Conservation (phyloP, 805 yeast genomes). For the Metschnikowia reukaufii region DNA sequence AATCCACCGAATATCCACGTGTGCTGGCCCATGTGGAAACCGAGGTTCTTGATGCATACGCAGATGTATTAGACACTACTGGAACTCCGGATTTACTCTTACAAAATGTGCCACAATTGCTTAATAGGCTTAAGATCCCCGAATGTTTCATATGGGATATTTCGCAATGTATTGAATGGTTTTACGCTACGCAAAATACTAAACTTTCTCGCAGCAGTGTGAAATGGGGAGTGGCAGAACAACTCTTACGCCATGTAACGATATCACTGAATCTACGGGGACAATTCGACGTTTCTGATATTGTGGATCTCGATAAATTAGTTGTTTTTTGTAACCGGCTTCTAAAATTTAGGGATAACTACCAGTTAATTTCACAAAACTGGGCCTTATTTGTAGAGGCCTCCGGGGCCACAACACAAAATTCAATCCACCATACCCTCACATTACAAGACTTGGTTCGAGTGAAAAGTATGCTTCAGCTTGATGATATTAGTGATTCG, state of each 20-base stretch:
- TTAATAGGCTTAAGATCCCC: constrained; percentile 30
- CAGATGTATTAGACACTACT: constrained; percentile 21
- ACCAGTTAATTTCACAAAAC: constrained; percentile 25
- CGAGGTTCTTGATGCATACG: constrained; percentile 37
- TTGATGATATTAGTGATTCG: constrained; percentile 35
- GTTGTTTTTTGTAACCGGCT: constrained; percentile 28
- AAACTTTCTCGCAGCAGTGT: constrained; percentile 11
- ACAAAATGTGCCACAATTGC: constrained; percentile 26
- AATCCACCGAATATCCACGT: constrained; percentile 12
- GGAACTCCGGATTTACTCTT: constrained; percentile 31
- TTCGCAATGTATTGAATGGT: constrained; percentile 31
- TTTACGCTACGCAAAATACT: constrained; percentile 27
- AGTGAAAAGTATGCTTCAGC: constrained; percentile 29
- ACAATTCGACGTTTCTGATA: constrained; percentile 31
- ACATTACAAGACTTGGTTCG: constrained; percentile 24
- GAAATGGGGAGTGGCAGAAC: constrained; percentile 28
- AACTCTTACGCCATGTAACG: constrained; percentile 31
- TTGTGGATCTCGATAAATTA: constrained; percentile 43
- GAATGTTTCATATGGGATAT: constrained; percentile 34
- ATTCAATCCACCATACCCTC: not conserved
- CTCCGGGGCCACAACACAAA: constrained; percentile 19
- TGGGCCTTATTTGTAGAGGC: constrained; percentile 37
- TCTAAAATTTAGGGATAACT: constrained; percentile 35
- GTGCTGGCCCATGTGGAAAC: constrained; percentile 29
- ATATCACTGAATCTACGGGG: constrained; percentile 22